phyloP scores from a whole-genome alignment of 352 stramenopile genomes.

The Globisporangium canariense region DNA sequence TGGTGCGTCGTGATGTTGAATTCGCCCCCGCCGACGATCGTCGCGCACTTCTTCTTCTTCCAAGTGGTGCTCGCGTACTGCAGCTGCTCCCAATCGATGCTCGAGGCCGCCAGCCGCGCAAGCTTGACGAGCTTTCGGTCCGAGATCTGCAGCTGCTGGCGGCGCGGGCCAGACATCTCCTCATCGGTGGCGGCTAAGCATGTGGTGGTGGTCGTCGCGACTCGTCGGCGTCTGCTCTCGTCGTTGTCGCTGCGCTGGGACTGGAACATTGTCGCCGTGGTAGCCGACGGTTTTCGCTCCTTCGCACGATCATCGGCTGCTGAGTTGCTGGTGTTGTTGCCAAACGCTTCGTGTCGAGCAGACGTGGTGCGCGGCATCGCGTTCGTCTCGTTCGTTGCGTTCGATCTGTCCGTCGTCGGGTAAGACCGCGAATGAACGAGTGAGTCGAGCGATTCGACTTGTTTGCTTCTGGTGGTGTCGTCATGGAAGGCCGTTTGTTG shows the following conservation, averaged over 20 bases:
- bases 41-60: constrained; percentile 7
- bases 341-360: not conserved
- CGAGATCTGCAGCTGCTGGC: constrained; percentile 6
- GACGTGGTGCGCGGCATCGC: not conserved
- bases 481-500: no score
- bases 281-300: not conserved
- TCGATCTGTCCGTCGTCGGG: not conserved
- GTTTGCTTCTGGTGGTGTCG: no score
- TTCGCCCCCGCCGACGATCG: constrained; percentile 9
- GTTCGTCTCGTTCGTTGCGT: not conserved
- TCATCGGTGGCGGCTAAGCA: not conserved
- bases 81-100: constrained; percentile 11
- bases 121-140: constrained; percentile 3
- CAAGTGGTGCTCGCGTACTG: constrained; percentile 7
- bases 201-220: not conserved
- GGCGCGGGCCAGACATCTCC: not conserved
- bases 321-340: not conserved
- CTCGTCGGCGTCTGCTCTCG: not conserved
- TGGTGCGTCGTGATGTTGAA: constrained; percentile 18
- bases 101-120: not conserved
- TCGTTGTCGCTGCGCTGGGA: not conserved
- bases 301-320: not conserved
- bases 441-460: no score
- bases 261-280: not conserved
- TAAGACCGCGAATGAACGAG: not conserved